Evolutionary conservation across 345 rosid genomes (phyloP).

Genomic region (Hirschfeldia incana): DNA sequence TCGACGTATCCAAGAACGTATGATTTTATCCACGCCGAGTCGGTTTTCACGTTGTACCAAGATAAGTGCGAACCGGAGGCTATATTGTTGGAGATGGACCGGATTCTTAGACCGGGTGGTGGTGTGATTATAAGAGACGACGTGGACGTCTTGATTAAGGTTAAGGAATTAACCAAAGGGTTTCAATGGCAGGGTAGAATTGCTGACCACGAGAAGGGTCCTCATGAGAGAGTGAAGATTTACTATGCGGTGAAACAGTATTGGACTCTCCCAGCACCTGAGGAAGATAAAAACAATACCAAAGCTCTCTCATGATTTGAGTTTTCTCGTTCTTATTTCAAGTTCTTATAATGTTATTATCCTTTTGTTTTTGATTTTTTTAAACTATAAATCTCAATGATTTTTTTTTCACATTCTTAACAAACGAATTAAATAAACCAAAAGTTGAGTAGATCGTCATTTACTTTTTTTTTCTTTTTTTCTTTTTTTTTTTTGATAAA

Average conservation of each 20-base stretch:
- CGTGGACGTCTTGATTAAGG: constrained; percentile 62
- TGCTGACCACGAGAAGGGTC: constrained; percentile 76
- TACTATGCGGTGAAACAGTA: constrained; percentile 75
- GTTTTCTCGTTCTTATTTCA: not conserved
- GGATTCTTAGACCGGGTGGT: constrained; percentile 84
- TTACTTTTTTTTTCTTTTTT: too few species aligned
- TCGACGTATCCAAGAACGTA: constrained; percentile 96
- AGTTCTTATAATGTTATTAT: not conserved
- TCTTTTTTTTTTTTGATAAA: too few species aligned
- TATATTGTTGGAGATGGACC: constrained; percentile 84
- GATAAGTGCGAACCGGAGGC: constrained; percentile 74
- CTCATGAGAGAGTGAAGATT: constrained; percentile 73
- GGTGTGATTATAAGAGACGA: constrained; percentile 87
- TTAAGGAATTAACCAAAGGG: constrained; percentile 56
- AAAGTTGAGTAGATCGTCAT: not conserved
- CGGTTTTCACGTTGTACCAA: constrained; percentile 68
- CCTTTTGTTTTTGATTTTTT: not conserved
- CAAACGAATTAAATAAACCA: not conserved
- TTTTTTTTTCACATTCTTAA: constrained; percentile 21
- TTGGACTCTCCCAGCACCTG: constrained; percentile 61
- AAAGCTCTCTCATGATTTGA: constrained; percentile 32
- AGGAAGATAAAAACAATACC: constrained; percentile 23
- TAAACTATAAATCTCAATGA: constrained; percentile 12
- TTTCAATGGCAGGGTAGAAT: constrained; percentile 85
- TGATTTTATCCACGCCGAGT: constrained; percentile 80